Evolutionary conservation across 352 stramenopile genomes (phyloP).

Genomic region (Phytophthora quininea): DNA sequence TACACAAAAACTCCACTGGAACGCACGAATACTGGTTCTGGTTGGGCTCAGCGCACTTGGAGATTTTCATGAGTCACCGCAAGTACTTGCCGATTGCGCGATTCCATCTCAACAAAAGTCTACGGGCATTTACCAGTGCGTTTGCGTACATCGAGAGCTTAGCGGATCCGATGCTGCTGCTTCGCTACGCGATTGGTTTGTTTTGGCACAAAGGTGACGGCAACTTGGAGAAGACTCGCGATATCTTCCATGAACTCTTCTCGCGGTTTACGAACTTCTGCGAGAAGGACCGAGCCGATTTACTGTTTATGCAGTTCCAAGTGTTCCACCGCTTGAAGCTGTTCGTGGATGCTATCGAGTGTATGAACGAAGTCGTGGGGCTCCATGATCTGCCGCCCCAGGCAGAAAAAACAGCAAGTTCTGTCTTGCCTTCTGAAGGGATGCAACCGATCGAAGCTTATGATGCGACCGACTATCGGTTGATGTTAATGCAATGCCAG

Average conservation of each 20-base stretch:
- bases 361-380: conserved; percentile 47
- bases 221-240: conserved; percentile 58
- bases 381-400: conserved; percentile 14
- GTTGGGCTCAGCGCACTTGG: conserved; percentile 65
- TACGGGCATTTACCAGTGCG: conserved; percentile 63
- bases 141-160: conserved; percentile 72
- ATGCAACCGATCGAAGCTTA: conserved; percentile 30
- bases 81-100: conserved; percentile 62
- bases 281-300: conserved; percentile 57
- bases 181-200: conserved; percentile 66
- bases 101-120: conserved; percentile 57
- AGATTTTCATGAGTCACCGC: conserved; percentile 65
- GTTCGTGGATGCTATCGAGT: conserved; percentile 57
- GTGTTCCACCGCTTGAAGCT: conserved; percentile 56
- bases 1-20: conserved; percentile 46
- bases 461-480: conserved; percentile 49
- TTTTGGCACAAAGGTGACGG: conserved; percentile 60
- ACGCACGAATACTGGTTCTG: conserved; percentile 75
- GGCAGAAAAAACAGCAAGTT: neutral
- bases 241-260: conserved; percentile 65
- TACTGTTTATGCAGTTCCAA: conserved; percentile 74
- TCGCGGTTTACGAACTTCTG: conserved; percentile 65
- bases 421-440: neutral
- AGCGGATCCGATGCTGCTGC: conserved; percentile 58
- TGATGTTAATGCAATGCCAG: conserved; percentile 77